Percentiles rank a stretch among this genome's conserved stretches.
These are phyloP conservation scores for Ceratobasidium sp. DNA, from an alignment of 1,284 basidiomycete genomes.

Conservation along the genomic window DNA sequence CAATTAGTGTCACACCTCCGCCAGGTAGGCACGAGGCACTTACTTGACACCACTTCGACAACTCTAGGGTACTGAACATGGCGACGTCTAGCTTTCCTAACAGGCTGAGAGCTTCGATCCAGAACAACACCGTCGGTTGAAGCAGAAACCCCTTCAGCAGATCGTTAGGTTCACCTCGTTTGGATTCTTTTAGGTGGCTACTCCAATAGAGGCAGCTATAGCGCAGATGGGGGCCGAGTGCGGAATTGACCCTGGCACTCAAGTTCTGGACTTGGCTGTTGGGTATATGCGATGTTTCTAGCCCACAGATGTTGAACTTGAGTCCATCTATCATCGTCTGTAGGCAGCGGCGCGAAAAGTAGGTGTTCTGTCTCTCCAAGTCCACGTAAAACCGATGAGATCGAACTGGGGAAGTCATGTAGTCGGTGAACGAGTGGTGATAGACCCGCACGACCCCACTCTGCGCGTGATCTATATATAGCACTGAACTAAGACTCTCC, in stretches of 20 bases:
- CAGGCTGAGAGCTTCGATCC: slow-evolving; percentile 43
- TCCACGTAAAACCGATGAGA: slow-evolving; percentile 7
- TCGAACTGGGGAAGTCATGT: not conserved
- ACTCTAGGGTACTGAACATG: too few relatives aligned
- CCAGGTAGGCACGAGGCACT: too few relatives aligned
- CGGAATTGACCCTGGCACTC: not conserved
- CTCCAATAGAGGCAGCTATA: slow-evolving; percentile 29
- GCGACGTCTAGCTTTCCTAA: slow-evolving; percentile 14
- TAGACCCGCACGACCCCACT: too few relatives aligned
- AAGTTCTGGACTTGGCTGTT: not conserved
- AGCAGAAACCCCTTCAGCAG: slow-evolving; percentile 7
- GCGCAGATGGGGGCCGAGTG: not conserved
- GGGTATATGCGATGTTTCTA: slow-evolving; percentile 17
- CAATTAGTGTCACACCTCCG: too few relatives aligned
- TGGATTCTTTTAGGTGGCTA: not conserved
- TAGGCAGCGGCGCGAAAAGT: not conserved
- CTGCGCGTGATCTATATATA: too few relatives aligned
- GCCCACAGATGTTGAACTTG: slow-evolving; percentile 31
- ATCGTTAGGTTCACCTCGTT: not conserved
- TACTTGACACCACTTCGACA: too few relatives aligned
- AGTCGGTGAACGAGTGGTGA: too few relatives aligned
- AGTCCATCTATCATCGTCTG: slow-evolving; percentile 1
- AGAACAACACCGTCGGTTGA: slow-evolving; percentile 22
- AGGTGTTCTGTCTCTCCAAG: not conserved
- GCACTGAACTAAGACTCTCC: too few relatives aligned